Percentiles rank a stretch among this genome's conserved stretches.
Conservation (phyloP, 2,329 filamentous ascomycete species). For the Ceratocystiopsis sp. region DNA sequence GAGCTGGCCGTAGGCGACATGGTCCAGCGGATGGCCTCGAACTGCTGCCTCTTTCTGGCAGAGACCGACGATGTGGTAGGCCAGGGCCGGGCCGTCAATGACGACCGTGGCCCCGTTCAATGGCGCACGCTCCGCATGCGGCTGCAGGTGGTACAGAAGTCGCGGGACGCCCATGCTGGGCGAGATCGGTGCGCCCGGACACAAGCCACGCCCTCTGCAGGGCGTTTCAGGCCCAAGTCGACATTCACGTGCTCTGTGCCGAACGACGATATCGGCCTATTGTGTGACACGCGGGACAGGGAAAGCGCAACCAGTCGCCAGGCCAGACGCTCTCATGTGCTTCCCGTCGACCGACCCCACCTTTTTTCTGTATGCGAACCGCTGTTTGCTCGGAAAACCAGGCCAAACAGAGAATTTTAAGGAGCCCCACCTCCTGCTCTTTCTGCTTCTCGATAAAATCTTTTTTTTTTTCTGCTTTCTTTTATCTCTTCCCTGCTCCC, state of each 20-base stretch:
- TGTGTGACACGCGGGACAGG: too few relatives aligned
- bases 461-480: slow-evolving; percentile 4
- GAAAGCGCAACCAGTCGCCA: too few relatives aligned
- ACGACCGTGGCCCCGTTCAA: slow-evolving; percentile 9
- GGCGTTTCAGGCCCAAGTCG: too few relatives aligned
- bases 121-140: slow-evolving; percentile 9
- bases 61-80: slow-evolving; percentile 12
- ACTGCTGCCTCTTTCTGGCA: slow-evolving; percentile 4
- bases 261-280: too few relatives aligned
- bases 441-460: background rate
- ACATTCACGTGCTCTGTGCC: too few relatives aligned
- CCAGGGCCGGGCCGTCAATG: slow-evolving; percentile 14
- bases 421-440: background rate
- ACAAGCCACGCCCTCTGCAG: too few relatives aligned
- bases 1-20: slow-evolving; percentile 10
- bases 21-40: slow-evolving; percentile 9
- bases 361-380: too few relatives aligned
- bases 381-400: background rate
- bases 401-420: slow-evolving; percentile 1
- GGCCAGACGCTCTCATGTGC: too few relatives aligned
- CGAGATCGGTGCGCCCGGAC: too few relatives aligned
- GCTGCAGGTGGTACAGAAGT: slow-evolving; percentile 10
- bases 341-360: too few relatives aligned
- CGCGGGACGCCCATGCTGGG: slow-evolving; percentile 13
- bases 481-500: background rate